Percentiles rank a stretch among this genome's conserved stretches.
Conservation (phyloP, 305 asterid genomes). For the Plantago coronopus region DNA sequence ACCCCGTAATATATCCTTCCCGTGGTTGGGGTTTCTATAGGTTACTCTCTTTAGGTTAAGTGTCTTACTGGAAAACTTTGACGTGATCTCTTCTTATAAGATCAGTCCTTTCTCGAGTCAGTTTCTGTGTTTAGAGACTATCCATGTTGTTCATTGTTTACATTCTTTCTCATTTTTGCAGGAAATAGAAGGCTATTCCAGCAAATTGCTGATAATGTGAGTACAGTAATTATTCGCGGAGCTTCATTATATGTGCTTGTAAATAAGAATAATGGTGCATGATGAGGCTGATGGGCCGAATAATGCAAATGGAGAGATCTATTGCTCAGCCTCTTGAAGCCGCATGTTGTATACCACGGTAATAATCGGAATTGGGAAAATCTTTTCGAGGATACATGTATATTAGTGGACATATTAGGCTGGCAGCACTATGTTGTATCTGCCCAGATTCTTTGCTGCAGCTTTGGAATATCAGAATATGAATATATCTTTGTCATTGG, state of each 20-base stretch:
- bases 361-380: conserved; percentile 17
- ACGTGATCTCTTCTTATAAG: too few relatives aligned
- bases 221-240: neutral
- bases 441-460: conserved; percentile 2
- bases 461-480: neutral
- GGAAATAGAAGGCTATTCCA: conserved; percentile 28
- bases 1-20: too few relatives aligned
- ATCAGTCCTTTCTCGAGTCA: too few relatives aligned
- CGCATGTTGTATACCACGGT: conserved; percentile 15
- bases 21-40: too few relatives aligned
- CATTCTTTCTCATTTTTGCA: conserved; percentile 17
- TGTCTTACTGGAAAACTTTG: too few relatives aligned
- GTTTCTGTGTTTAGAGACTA: neutral
- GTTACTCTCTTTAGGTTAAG: too few relatives aligned
- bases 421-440: conserved; percentile 11
- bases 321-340: conserved; percentile 16
- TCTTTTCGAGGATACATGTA: conserved; percentile 3
- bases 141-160: neutral
- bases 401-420: conserved; percentile 20
- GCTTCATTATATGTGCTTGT: conserved; percentile 8
- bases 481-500: neutral
- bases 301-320: conserved; percentile 19
- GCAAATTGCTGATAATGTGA: conserved; percentile 8
- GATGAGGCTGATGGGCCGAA: conserved; percentile 13
- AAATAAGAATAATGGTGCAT: conserved; percentile 13